These are phyloP conservation scores for Serendipita indica DNA, from an alignment of 768 basidiomycete species.

Conservation along the genomic window DNA sequence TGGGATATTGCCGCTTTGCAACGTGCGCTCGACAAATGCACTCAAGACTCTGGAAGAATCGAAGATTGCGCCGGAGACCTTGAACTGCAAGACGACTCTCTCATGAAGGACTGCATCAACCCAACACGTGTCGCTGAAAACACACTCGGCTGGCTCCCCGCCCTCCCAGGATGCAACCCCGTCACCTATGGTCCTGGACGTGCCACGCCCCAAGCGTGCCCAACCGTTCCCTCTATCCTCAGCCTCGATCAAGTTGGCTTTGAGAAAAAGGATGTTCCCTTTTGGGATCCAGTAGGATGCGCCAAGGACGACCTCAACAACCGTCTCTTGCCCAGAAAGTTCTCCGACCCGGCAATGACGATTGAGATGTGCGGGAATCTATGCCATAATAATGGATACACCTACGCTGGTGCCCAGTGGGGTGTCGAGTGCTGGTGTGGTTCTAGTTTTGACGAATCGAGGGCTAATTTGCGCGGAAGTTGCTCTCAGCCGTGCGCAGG, in stretches of 20 bases:
- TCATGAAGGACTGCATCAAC: conserved; percentile 13
- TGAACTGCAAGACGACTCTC: conserved; percentile 12
- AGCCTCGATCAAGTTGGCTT: conserved; percentile 6
- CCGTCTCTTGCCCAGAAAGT: not conserved
- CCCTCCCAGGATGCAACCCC: conserved; percentile 18
- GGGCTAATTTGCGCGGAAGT: conserved; percentile 16
- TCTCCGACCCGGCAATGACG: conserved; percentile 16
- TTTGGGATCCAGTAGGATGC: conserved; percentile 11
- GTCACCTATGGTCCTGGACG: conserved; percentile 10
- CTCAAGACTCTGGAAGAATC: conserved; percentile 15
- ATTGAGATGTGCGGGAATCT: conserved; percentile 21
- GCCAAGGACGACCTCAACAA: conserved; percentile 1
- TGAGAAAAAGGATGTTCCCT: conserved; percentile 1
- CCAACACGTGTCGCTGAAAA: conserved; percentile 16
- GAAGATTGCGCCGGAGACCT: conserved; percentile 16
- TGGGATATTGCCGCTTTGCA: conserved; percentile 17
- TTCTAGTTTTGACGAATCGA: conserved; percentile 15
- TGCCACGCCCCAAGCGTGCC: not conserved
- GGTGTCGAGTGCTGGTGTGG: conserved; percentile 25
- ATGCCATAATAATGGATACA: conserved; percentile 22
- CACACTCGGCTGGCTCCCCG: conserved; percentile 12
- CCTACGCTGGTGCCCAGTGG: conserved; percentile 20
- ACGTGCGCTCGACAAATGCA: conserved; percentile 17
- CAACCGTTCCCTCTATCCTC: not conserved
- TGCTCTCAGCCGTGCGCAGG: conserved; percentile 21